Evolutionary conservation across 495 filamentous ascomycete species (phyloP).

Genomic region (Aspergillus incahuasiensis): DNA sequence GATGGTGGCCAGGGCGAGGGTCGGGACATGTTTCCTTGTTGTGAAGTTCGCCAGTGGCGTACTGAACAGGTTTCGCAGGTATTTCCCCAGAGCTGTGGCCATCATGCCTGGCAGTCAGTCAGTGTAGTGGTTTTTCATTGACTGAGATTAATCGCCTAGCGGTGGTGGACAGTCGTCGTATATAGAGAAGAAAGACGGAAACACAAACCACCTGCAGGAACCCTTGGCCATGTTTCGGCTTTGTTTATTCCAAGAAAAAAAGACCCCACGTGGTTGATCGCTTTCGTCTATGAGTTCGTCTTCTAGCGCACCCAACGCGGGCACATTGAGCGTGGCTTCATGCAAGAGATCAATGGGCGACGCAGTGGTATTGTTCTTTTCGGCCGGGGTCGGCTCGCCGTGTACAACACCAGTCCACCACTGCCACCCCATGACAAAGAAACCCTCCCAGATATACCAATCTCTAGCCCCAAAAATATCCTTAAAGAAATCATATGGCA

Average conservation of each 20-base stretch:
- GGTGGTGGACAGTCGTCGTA: background rate
- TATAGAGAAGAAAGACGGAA: background rate
- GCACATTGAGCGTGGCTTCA: slow-evolving; percentile 21
- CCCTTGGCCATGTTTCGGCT: background rate
- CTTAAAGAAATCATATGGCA: background rate
- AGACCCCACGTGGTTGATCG: background rate
- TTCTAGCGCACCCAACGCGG: background rate
- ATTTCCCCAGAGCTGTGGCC: background rate
- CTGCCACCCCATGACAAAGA: background rate
- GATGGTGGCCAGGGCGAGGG: slow-evolving; percentile 48
- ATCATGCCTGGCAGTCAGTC: background rate
- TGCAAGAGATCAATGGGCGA: slow-evolving; percentile 17
- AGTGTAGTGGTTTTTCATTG: background rate
- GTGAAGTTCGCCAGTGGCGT: slow-evolving; percentile 70
- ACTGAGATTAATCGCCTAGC: background rate
- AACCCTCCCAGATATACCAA: slow-evolving; percentile 4
- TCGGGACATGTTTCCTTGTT: slow-evolving; percentile 51
- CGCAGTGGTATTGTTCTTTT: slow-evolving; percentile 21
- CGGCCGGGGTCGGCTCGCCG: background rate
- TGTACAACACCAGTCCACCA: no score
- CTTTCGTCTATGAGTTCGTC: background rate
- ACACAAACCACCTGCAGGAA: background rate
- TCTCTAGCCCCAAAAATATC: background rate
- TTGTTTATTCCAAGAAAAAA: background rate
- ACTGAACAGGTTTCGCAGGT: slow-evolving; percentile 31